Evolutionary conservation across 148 eudicot species (phyloP).

Genomic region (Rhododendron ferrugineum): DNA sequence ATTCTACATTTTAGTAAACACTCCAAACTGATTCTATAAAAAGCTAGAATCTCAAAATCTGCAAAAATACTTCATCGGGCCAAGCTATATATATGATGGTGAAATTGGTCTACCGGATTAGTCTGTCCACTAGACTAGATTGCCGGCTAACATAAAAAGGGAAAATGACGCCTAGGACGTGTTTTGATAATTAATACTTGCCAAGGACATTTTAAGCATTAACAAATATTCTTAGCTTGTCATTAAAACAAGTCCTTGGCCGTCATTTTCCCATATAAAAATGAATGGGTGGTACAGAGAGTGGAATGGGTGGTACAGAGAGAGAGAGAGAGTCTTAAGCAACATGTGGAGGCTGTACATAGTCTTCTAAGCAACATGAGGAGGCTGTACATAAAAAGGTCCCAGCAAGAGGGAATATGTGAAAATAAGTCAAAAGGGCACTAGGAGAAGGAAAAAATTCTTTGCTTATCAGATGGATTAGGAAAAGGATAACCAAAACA

Average conservation of each 20-base stretch:
- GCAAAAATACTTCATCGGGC: background rate
- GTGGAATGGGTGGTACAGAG: background rate
- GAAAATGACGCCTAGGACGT: no score
- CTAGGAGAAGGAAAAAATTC: constrained; percentile 1
- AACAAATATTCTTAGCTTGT: no score
- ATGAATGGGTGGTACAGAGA: no score
- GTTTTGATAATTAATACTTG: no score
- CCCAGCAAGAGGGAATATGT: constrained; percentile 9
- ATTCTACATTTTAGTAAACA: no score
- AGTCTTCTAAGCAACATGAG: background rate
- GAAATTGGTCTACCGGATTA: background rate
- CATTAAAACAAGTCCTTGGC: no score
- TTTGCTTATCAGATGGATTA: background rate
- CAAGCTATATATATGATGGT: background rate
- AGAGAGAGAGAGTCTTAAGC: constrained; percentile 5
- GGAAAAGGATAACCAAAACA: background rate
- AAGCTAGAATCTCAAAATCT: no score
- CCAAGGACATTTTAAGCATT: no score
- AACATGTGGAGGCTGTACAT: constrained; percentile 13
- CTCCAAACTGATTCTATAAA: no score
- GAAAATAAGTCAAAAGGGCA: constrained; percentile 4
- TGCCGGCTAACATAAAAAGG: background rate
- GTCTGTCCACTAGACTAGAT: background rate
- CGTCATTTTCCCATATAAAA: no score
- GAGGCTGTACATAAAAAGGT: constrained; percentile 13